Conservation (phyloP, 306 rosid genomes). For the barrel medic (Medicago truncatula) region DNA sequence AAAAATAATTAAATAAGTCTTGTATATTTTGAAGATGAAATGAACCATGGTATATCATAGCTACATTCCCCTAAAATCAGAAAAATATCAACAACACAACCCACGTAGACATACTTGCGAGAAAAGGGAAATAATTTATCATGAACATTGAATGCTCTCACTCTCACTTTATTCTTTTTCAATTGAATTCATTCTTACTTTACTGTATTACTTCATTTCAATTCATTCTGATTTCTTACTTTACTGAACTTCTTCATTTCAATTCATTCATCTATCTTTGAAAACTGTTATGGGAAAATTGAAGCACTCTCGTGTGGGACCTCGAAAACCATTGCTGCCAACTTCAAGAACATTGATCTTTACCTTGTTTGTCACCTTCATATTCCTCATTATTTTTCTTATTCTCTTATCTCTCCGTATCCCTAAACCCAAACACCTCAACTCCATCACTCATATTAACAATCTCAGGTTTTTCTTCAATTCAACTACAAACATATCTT, state of each 20-base stretch:
- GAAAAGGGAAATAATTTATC: not conserved
- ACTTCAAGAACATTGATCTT: conserved; percentile 54
- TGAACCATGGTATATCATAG: too few relatives aligned
- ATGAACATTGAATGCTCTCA: not conserved
- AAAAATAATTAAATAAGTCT: too few relatives aligned
- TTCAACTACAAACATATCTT: not conserved
- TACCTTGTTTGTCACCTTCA: conserved; percentile 59
- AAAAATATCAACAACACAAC: too few relatives aligned
- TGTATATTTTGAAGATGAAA: too few relatives aligned
- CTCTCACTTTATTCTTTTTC: not conserved
- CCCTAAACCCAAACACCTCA: conserved; percentile 69
- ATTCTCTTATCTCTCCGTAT: conserved; percentile 79
- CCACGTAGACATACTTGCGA: not conserved
- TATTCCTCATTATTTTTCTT: conserved; percentile 67
- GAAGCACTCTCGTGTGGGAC: conserved; percentile 48
- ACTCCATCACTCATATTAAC: conserved; percentile 53
- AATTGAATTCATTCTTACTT: not conserved
- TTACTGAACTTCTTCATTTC: not conserved
- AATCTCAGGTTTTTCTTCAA: conserved; percentile 35
- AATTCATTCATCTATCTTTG: not conserved
- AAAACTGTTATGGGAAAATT: conserved; percentile 59
- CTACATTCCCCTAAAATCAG: too few relatives aligned
- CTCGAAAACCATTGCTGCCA: conserved; percentile 53
- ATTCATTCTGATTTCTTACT: not conserved
- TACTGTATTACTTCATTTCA: not conserved